A percentile compares a stretch with the other conserved stretches of the same genome.
Conservation (phyloP, 495 filamentous ascomycete species). For the Cudoniella acicularis region DNA sequence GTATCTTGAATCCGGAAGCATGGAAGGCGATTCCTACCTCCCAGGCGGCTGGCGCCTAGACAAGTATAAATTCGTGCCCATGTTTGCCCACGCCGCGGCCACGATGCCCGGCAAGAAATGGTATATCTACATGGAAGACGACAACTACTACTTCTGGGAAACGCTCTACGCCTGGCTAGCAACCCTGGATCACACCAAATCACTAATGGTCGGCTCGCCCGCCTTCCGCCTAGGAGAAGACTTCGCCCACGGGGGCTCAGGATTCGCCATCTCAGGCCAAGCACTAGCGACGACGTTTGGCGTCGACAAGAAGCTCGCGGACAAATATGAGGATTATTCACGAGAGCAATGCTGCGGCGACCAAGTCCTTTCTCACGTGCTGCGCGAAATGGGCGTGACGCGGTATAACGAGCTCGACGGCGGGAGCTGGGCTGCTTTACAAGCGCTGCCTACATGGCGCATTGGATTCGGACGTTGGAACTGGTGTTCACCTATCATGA, state of each 20-base stretch:
- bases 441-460: conserved; percentile 6
- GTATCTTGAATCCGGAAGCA: conserved; percentile 14
- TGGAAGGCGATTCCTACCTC: conserved; percentile 11
- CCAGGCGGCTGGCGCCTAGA: conserved; percentile 18
- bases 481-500: conserved; percentile 13
- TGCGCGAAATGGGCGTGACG: neutral
- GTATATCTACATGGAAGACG: conserved; percentile 23
- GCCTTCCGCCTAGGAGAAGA: conserved; percentile 6
- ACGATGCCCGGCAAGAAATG: conserved; percentile 25
- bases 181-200: conserved; percentile 1
- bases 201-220: neutral
- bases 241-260: conserved; percentile 4
- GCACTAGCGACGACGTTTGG: neutral
- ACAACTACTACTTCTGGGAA: conserved; percentile 22
- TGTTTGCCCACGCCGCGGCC: neutral
- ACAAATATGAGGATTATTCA: conserved; percentile 2
- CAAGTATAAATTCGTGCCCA: conserved; percentile 22
- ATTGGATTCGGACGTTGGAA: conserved; percentile 14
- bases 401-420: conserved; percentile 5
- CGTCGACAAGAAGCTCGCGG: neutral
- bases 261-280: conserved; percentile 1
- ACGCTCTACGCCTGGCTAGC: neutral
- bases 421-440: conserved; percentile 3
- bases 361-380: conserved; percentile 6
- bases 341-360: conserved; percentile 13